Conservation (phyloP, 2,329 filamentous ascomycete species). For the Cladophialophora yegresii region DNA sequence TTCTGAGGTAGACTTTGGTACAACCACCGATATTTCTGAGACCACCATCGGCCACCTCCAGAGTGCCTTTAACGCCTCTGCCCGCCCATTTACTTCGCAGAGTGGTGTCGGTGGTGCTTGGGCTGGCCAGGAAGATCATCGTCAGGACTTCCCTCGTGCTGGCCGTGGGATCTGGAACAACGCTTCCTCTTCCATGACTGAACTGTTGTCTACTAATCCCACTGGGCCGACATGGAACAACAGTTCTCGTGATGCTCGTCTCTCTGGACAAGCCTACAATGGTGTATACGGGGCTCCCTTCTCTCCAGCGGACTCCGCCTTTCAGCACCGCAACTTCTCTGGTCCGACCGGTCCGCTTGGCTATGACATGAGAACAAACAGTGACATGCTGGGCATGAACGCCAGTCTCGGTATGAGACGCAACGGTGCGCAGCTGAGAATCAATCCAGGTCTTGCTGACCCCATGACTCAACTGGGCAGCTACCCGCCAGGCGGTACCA, state of each 20-base stretch:
- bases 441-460: constrained; percentile 30
- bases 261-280: constrained; percentile 30
- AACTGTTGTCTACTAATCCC: constrained; percentile 26
- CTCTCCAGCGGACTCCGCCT: constrained; percentile 22
- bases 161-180: constrained; percentile 41
- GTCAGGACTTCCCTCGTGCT: constrained; percentile 46
- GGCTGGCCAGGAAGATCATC: constrained; percentile 48
- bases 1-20: constrained; percentile 55
- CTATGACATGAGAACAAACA: constrained; percentile 28
- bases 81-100: constrained; percentile 46
- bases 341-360: constrained; percentile 18
- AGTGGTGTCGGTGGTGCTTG: constrained; percentile 48
- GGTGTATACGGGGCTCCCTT: constrained; percentile 32
- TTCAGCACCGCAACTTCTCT: constrained; percentile 30
- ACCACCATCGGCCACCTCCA: constrained; percentile 55
- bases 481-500: constrained; percentile 21
- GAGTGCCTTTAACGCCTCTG: constrained; percentile 56
- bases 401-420: constrained; percentile 28
- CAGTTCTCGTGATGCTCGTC: constrained; percentile 29
- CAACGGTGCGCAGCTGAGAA: constrained; percentile 27
- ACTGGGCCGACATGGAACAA: constrained; percentile 21
- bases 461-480: constrained; percentile 25
- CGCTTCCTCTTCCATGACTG: constrained; percentile 25
- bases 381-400: constrained; percentile 26
- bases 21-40: constrained; percentile 52